Conservation (phyloP, 768 basidiomycete species). For the Postia placenta region DNA sequence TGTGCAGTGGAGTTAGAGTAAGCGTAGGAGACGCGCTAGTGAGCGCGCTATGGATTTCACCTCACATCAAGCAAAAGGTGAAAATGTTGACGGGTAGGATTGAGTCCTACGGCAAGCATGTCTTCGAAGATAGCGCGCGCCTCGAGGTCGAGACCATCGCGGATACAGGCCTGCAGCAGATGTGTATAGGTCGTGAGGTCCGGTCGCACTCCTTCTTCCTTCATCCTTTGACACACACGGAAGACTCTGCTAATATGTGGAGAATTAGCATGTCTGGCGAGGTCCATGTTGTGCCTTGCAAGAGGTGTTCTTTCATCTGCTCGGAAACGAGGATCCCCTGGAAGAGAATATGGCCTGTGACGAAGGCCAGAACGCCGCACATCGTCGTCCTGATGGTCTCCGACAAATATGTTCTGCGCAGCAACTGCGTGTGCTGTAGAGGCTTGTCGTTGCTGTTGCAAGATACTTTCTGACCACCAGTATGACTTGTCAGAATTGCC, state of each 20-base stretch:
- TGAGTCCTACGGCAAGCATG: constrained; percentile 47
- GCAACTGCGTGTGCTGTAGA: constrained; percentile 1
- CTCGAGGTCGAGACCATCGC: constrained; percentile 39
- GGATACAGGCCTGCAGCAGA: constrained; percentile 45
- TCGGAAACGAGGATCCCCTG: too few species aligned
- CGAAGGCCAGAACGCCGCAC: constrained; percentile 1
- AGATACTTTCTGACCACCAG: neutral
- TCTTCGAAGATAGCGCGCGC: constrained; percentile 66
- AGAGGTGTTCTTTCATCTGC: constrained; percentile 10
- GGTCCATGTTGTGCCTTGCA: constrained; percentile 21
- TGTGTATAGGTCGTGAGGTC: constrained; percentile 50
- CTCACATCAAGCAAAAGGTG: constrained; percentile 56
- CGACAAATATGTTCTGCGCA: neutral
- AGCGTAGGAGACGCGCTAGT: neutral
- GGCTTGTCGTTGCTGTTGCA: constrained; percentile 10
- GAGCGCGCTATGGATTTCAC: constrained; percentile 4
- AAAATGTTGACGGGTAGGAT: constrained; percentile 46
- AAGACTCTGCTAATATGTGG: constrained; percentile 31
- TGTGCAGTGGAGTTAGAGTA: constrained; percentile 22
- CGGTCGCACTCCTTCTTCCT: constrained; percentile 44
- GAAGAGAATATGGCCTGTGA: constrained; percentile 27
- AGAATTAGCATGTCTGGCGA: constrained; percentile 33
- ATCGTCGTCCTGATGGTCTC: neutral
- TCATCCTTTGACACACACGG: constrained; percentile 50
- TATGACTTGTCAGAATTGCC: neutral